phyloP scores from a whole-genome alignment of 345 rosid genomes.

The Hypericum androsaemum region DNA sequence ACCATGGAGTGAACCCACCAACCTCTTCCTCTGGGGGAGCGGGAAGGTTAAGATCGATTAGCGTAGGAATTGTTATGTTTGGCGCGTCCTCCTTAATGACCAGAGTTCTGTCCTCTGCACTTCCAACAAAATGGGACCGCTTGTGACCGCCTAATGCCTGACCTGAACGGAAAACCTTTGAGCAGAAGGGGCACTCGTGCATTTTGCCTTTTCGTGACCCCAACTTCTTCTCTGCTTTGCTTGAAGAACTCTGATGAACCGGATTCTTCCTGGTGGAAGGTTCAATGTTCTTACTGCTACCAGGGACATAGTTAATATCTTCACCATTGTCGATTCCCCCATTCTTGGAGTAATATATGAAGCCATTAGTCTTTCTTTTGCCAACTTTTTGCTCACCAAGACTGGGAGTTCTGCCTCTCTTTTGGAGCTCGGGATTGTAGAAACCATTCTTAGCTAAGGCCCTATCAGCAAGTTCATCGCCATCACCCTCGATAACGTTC shows the following conservation, averaged over 20 bases:
- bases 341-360: conserved; percentile 27
- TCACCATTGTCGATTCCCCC: conserved; percentile 44
- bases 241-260: conserved; percentile 14
- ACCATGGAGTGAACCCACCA: conserved; percentile 29
- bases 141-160: conserved; percentile 97
- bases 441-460: conserved; percentile 26
- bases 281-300: conserved; percentile 10
- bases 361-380: conserved; percentile 25
- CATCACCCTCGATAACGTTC: conserved; percentile 14
- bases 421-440: conserved; percentile 19
- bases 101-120: conserved; percentile 41
- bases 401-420: conserved; percentile 23
- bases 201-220: conserved; percentile 41
- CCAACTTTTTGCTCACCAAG: conserved; percentile 20
- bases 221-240: conserved; percentile 24
- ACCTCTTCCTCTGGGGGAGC: conserved; percentile 54
- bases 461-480: conserved; percentile 23
- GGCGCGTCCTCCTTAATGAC: conserved; percentile 39
- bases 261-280: conserved; percentile 24
- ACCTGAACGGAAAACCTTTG: conserved; percentile 75
- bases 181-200: conserved; percentile 88
- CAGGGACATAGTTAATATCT: conserved; percentile 33
- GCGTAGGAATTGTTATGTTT: conserved; percentile 29
- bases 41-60: conserved; percentile 88
- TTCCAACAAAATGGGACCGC: conserved; percentile 85